Conservation (phyloP, 139 green algal genomes). For the Chlorella sp. region DNA sequence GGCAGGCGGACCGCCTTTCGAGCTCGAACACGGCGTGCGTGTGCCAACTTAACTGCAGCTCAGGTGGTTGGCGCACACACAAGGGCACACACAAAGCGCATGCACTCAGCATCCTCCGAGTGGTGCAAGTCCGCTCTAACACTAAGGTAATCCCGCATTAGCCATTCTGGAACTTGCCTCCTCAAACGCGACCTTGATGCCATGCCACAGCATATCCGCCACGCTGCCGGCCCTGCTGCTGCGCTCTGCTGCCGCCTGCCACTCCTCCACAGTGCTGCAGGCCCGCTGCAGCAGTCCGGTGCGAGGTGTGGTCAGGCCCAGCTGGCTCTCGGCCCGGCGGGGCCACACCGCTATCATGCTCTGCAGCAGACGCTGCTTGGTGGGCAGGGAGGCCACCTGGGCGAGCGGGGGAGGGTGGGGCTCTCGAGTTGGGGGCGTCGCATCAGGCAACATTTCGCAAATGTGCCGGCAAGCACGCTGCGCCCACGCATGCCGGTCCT, state of each 20-base stretch:
- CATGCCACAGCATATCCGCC: constrained; percentile 23
- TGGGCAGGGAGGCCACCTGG: constrained; percentile 18
- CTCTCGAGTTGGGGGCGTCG: not conserved
- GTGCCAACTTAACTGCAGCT: too few species aligned
- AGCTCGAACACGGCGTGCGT: too few species aligned
- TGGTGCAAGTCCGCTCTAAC: too few species aligned
- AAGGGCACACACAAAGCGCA: too few species aligned
- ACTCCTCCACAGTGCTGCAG: not conserved
- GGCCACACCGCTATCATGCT: constrained; percentile 6
- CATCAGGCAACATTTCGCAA: too few species aligned
- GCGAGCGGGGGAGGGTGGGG: not conserved
- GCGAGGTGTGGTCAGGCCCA: not conserved
- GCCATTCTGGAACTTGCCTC: too few species aligned
- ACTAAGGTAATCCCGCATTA: too few species aligned
- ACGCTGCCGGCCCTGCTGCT: not conserved
- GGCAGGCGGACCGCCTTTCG: too few species aligned
- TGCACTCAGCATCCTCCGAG: too few species aligned
- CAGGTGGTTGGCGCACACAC: too few species aligned
- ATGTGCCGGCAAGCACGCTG: too few species aligned
- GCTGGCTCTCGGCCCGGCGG: not conserved
- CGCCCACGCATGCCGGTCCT: too few species aligned
- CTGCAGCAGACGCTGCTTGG: constrained; percentile 24
- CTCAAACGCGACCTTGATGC: constrained; percentile 21
- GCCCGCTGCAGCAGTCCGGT: constrained; percentile 15
- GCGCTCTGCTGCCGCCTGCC: not conserved